phyloP scores from a whole-genome alignment of 192 early-diverging fungal species.

The Entomortierella beljakovae region DNA sequence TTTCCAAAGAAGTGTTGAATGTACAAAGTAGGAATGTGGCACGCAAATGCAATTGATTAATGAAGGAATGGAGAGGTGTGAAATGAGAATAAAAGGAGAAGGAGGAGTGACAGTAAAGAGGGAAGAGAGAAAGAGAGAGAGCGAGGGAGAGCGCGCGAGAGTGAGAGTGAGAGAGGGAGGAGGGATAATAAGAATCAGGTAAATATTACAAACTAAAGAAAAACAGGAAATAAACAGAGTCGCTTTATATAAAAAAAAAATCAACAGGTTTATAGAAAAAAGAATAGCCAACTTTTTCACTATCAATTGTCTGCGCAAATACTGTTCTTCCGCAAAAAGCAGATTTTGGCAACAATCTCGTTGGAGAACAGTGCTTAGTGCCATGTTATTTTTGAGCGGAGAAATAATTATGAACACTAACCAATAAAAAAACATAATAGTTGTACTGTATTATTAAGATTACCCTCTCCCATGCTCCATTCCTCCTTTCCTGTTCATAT shows the following conservation, averaged over 20 bases:
- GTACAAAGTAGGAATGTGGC: not conserved
- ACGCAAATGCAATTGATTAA: not conserved
- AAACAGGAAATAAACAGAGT: not conserved
- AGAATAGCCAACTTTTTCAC: not conserved
- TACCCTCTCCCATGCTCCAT: too few relatives aligned
- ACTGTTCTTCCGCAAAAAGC: constrained; percentile 8
- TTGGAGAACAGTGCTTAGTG: not conserved
- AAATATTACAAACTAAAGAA: constrained; percentile 5
- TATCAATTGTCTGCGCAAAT: constrained; percentile 16
- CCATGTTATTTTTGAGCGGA: constrained; percentile 12
- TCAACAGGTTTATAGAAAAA: constrained; percentile 5
- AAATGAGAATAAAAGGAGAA: not conserved
- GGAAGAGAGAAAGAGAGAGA: not conserved
- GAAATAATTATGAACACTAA: not conserved
- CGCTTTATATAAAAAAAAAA: constrained; percentile 6
- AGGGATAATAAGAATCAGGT: not conserved
- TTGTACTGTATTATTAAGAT: too few relatives aligned
- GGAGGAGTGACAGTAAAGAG: not conserved
- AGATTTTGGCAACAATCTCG: not conserved
- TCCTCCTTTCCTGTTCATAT: too few relatives aligned
- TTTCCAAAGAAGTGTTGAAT: not conserved
- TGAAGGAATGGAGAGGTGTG: not conserved
- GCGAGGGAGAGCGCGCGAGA: not conserved
- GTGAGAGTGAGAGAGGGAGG: not conserved
- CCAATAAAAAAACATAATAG: too few relatives aligned